Percentiles rank a stretch among this genome's conserved stretches.
phyloP scores from a whole-genome alignment of 2,329 filamentous ascomycete genomes.

The Chrysoporthe deuterocubensis region DNA sequence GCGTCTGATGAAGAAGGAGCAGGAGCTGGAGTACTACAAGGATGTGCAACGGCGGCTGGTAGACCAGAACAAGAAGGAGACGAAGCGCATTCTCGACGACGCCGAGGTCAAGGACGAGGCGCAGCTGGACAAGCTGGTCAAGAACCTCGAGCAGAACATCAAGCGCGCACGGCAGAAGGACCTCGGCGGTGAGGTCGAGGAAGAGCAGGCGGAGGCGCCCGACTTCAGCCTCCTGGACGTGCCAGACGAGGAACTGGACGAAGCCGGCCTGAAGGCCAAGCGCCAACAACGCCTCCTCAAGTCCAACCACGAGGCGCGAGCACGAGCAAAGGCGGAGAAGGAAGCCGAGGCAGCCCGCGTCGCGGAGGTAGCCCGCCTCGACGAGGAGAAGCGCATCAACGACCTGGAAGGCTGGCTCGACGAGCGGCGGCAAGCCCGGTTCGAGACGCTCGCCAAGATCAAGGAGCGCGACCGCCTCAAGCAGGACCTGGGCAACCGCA shows the following conservation, averaged over 20 bases:
- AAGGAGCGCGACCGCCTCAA: constrained; percentile 93
- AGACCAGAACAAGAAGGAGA: constrained; percentile 88
- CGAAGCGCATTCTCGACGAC: constrained; percentile 80
- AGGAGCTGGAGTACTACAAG: constrained; percentile 93
- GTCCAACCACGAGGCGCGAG: constrained; percentile 89
- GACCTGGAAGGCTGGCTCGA: constrained; percentile 86
- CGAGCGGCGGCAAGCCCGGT: constrained; percentile 76
- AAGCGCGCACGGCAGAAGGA: constrained; percentile 92
- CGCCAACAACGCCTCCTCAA: constrained; percentile 91
- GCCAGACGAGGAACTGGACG: constrained; percentile 90
- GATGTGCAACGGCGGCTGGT: constrained; percentile 74
- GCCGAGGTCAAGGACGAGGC: constrained; percentile 92
- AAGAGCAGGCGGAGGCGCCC: constrained; percentile 77
- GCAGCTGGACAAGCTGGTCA: constrained; percentile 81
- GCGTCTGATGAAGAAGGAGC: constrained; percentile 92
- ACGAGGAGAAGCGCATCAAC: constrained; percentile 81
- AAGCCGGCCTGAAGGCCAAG: constrained; percentile 89
- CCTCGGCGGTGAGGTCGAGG: constrained; percentile 78
- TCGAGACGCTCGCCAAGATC: constrained; percentile 75
- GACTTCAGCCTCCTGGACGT: constrained; percentile 88
- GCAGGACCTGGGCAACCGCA: constrained; percentile 93
- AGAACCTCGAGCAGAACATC: constrained; percentile 88
- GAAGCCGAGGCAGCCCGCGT: constrained; percentile 85
- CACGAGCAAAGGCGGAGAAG: constrained; percentile 94
- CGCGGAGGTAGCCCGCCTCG: constrained; percentile 81